These are phyloP conservation scores for Vitellaria paradoxa DNA, from an alignment of 179 eudicot species.

Conservation along the genomic window DNA sequence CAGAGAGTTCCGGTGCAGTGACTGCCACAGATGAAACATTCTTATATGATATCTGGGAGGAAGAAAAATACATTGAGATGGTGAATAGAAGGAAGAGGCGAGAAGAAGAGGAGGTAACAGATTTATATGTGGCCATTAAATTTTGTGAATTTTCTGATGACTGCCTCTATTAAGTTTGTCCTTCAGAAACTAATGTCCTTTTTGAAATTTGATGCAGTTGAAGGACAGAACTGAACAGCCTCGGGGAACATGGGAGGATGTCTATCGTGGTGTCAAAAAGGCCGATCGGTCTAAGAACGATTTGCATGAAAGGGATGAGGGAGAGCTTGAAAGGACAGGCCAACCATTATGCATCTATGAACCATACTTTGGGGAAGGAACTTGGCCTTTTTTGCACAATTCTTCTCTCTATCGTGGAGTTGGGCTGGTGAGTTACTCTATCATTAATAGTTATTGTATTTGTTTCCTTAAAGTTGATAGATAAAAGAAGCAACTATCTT, in stretches of 20 bases:
- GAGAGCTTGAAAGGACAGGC: conserved; percentile 91
- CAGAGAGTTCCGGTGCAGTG: conserved; percentile 28
- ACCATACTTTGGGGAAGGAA: conserved; percentile 81
- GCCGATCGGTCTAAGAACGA: conserved; percentile 63
- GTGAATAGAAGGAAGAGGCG: conserved; percentile 50
- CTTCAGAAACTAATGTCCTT: not conserved
- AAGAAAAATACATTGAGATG: conserved; percentile 51
- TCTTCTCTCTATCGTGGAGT: conserved; percentile 83
- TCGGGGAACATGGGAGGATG: conserved; percentile 82
- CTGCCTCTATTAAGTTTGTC: not conserved
- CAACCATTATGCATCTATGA: conserved; percentile 88
- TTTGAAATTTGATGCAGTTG: conserved; percentile 49
- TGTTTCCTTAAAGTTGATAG: not conserved
- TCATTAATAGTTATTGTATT: not conserved
- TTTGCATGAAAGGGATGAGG: conserved; percentile 83
- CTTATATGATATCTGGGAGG: conserved; percentile 66
- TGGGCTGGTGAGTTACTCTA: conserved; percentile 56
- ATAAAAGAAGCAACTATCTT: not conserved
- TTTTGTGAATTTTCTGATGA: not conserved
- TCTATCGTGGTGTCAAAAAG: conserved; percentile 65
- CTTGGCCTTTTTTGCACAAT: conserved; percentile 87
- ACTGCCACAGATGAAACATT: conserved; percentile 41
- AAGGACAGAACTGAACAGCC: conserved; percentile 90
- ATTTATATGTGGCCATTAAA: not conserved
- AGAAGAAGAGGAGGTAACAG: conserved; percentile 80